Evolutionary conservation across 1,284 basidiomycete genomes (phyloP), one percentile per base, ranked within the genome.

Genomic region (Ustilago xerochloae): DNA sequence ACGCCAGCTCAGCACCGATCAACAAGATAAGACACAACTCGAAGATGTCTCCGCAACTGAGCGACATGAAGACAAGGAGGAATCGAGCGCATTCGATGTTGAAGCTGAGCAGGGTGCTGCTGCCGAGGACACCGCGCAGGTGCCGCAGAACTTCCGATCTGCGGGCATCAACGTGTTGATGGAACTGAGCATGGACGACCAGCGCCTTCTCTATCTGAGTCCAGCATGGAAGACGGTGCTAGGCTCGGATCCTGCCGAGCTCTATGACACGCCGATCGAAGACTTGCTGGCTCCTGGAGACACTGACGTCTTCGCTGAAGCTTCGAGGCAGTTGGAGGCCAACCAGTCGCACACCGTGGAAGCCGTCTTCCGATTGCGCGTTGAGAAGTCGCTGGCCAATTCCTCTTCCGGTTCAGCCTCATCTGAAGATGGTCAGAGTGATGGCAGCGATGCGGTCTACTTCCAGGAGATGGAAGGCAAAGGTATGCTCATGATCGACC

Each of bases 401-500:
- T 85, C 87, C 89, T 90, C 59, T 86, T 87, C 35, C 90, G 90
- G 56, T 10, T 77, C 78, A 8, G 33, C 39, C 10, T 50, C 54
- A 0, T 55, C 65, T 2, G 28, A 54, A 13, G 82, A 80, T 9
- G 82, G 78, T 10, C 80, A 85, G n/a, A 78, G 84, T 43, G 79
- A 75, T 52, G 82, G 53, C 60, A 79, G 54, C 30, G 62, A 84
- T 85, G 63, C 66, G 20, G 88, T 73, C 86, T 91, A 77, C 43
- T 94, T 91, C 84, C 92, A 93, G 84, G 89, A 90, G 80, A 95
- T 99, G 90, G 94, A 97, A 80, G 97, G 93, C 38, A 97, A 97
- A 83, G 97, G 97, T 22, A 98, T 99, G 96, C 89, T 99, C 75
- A 96, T 99, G 91, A 90, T 93, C 73, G 94, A 97, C 85, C 90